Percentiles rank a stretch among this genome's conserved stretches.
Conservation (phyloP, 176 grass and related monocot species). For the Aegilops speltoides region DNA sequence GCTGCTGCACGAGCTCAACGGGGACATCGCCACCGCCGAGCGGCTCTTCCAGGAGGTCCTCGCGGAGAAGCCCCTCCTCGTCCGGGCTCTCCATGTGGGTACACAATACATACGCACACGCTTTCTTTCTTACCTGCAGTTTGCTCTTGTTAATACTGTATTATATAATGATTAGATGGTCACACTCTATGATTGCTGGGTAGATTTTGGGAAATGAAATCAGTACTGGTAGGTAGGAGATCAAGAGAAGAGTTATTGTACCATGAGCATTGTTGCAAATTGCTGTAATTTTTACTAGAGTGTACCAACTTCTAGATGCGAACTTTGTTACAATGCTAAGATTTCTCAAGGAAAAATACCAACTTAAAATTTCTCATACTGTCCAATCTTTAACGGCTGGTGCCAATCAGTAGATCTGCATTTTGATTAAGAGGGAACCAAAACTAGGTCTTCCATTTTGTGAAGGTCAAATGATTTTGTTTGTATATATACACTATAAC, state of each 20-base stretch:
- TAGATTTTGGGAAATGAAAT: background rate
- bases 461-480: background rate
- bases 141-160: background rate
- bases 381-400: background rate
- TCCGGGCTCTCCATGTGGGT: conserved; percentile 89
- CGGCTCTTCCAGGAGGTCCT: conserved; percentile 66
- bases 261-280: background rate
- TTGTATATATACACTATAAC: background rate
- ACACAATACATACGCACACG: background rate
- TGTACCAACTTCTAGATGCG: background rate
- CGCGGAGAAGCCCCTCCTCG: conserved; percentile 56
- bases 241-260: background rate
- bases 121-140: background rate
- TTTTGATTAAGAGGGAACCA: background rate
- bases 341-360: background rate
- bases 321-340: background rate
- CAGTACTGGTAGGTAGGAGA: background rate
- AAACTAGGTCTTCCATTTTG: background rate
- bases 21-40: conserved; percentile 64
- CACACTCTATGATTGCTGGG: background rate
- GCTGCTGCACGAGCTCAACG: conserved; percentile 66
- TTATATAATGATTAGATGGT: background rate
- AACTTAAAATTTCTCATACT: background rate
- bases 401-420: background rate
- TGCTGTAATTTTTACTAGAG: background rate